A percentile compares a stretch with the other conserved stretches of the same genome.
These are phyloP conservation scores for Candida andamanensis DNA, from an alignment of 805 yeast genomes.

Conservation along the genomic window DNA sequence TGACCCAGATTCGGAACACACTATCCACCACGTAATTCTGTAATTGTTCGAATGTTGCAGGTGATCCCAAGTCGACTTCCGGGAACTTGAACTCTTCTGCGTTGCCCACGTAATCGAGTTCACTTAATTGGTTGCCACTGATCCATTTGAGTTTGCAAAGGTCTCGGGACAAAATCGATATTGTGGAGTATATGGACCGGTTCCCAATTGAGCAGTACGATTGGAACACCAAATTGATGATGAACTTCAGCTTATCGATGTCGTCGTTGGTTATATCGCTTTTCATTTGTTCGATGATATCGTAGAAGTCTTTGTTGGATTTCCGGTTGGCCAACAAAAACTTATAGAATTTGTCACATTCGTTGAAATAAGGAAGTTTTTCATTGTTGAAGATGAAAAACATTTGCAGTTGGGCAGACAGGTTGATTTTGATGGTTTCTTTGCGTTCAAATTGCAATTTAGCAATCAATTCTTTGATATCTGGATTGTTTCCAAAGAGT, in stretches of 20 bases:
- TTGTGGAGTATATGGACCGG: slow-evolving; percentile 63
- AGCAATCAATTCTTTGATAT: slow-evolving; percentile 20
- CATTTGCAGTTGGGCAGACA: slow-evolving; percentile 15
- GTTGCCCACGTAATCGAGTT: slow-evolving; percentile 20
- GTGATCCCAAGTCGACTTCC: slow-evolving; percentile 3
- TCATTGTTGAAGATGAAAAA: slow-evolving; percentile 31
- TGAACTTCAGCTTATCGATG: slow-evolving; percentile 27
- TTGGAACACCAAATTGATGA: slow-evolving; percentile 62
- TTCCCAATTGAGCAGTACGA: slow-evolving; percentile 78
- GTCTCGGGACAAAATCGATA: slow-evolving; percentile 36
- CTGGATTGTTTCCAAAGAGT: slow-evolving; percentile 30
- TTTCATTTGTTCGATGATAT: slow-evolving; percentile 26
- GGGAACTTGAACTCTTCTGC: slow-evolving; percentile 30
- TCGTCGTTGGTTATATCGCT: slow-evolving; percentile 14
- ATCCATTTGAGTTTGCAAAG: slow-evolving; percentile 34
- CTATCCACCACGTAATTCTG: slow-evolving; percentile 36
- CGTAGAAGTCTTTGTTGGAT: slow-evolving; percentile 31
- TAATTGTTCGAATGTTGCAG: slow-evolving; percentile 11
- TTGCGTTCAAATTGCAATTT: slow-evolving; percentile 21
- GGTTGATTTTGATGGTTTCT: slow-evolving; percentile 7
- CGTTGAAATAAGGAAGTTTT: slow-evolving; percentile 31
- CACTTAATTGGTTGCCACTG: slow-evolving; percentile 28
- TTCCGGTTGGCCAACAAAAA: slow-evolving; percentile 38
- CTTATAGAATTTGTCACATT: slow-evolving; percentile 36
- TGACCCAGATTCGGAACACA: slow-evolving; percentile 38